Evolutionary conservation across 2,329 filamentous ascomycete species (phyloP).

Genomic region (Albifimbria verrucaria): DNA sequence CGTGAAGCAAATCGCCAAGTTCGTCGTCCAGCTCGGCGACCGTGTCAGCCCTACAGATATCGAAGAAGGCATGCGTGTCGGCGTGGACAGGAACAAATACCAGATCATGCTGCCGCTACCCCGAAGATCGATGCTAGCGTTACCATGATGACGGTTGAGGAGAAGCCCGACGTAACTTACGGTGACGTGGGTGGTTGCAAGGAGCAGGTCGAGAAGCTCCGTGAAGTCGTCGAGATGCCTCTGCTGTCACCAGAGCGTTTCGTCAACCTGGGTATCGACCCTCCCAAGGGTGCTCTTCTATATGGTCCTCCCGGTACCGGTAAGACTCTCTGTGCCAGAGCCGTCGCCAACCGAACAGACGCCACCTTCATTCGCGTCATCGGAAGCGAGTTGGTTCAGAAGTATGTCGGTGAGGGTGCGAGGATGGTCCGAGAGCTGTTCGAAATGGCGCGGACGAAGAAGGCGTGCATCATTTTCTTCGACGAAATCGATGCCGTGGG

Average conservation of each 20-base stretch:
- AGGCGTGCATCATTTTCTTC: slow-evolving; percentile 97
- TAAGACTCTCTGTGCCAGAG: slow-evolving; percentile 96
- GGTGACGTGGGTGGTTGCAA: slow-evolving; percentile 99
- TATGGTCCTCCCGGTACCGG: slow-evolving; percentile 98
- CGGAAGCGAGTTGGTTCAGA: slow-evolving; percentile 95
- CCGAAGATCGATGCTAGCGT: slow-evolving; percentile 99
- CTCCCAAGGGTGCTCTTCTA: slow-evolving; percentile 92
- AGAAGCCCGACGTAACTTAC: slow-evolving; percentile 98
- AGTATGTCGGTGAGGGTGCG: slow-evolving; percentile 97
- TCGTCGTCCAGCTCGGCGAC: slow-evolving; percentile 96
- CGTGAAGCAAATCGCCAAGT: slow-evolving; percentile 99
- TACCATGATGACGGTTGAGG: slow-evolving; percentile 99
- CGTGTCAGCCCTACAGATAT: slow-evolving; percentile 98
- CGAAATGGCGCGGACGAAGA: slow-evolving; percentile 99
- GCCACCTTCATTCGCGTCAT: slow-evolving; percentile 99
- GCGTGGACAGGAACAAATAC: slow-evolving; percentile 98
- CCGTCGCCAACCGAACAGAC: slow-evolving; percentile 95
- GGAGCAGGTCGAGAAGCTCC: slow-evolving; percentile 98
- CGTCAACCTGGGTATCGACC: slow-evolving; percentile 97
- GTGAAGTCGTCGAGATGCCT: slow-evolving; percentile 98
- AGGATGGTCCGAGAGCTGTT: slow-evolving; percentile 98
- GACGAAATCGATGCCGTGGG: slow-evolving; percentile 97
- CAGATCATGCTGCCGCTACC: slow-evolving; percentile 95
- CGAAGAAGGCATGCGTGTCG: slow-evolving; percentile 98
- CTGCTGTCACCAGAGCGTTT: slow-evolving; percentile 94